Percentiles rank a stretch among this genome's conserved stretches.
Evolutionary conservation across 1,139 yeast genomes (phyloP).

Genomic region (Lodderomyces margitis): DNA sequence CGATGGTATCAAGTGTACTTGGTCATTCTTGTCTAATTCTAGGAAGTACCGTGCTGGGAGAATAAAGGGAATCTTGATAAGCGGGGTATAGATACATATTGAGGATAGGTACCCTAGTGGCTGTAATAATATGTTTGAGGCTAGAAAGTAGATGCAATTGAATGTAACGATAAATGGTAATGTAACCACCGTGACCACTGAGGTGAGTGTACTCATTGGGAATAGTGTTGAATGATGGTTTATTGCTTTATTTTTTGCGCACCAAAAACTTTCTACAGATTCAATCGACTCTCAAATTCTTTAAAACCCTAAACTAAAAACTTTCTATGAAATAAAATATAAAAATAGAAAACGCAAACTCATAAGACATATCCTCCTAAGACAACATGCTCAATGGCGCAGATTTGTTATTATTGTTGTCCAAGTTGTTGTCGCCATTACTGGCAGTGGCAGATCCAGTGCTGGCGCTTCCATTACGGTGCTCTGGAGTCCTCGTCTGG

Average conservation of each 20-base stretch:
- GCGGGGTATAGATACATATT: slow-evolving; percentile 1
- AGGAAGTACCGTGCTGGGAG: not conserved
- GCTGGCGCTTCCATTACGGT: slow-evolving; percentile 5
- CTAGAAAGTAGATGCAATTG: not conserved
- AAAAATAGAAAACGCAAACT: not conserved
- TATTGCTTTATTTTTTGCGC: no score
- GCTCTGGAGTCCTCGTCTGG: not conserved
- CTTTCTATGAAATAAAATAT: not conserved
- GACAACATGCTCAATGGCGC: slow-evolving; percentile 16
- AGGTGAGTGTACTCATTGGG: not conserved
- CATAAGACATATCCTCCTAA: slow-evolving; percentile 1
- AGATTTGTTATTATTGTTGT: slow-evolving; percentile 10
- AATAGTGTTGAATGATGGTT: no score
- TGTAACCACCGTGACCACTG: not conserved
- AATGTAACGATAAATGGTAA: not conserved
- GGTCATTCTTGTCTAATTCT: not conserved
- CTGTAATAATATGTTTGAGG: not conserved
- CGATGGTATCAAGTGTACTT: not conserved
- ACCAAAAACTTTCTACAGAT: no score
- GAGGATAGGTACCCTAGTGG: not conserved
- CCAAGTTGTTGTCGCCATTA: slow-evolving; percentile 4
- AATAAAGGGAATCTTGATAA: not conserved
- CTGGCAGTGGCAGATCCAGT: slow-evolving; percentile 5
- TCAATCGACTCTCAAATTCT: no score
- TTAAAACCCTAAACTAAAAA: not conserved